phyloP scores from a whole-genome alignment of 768 basidiomycete genomes.

The Podaxis pistillaris region DNA sequence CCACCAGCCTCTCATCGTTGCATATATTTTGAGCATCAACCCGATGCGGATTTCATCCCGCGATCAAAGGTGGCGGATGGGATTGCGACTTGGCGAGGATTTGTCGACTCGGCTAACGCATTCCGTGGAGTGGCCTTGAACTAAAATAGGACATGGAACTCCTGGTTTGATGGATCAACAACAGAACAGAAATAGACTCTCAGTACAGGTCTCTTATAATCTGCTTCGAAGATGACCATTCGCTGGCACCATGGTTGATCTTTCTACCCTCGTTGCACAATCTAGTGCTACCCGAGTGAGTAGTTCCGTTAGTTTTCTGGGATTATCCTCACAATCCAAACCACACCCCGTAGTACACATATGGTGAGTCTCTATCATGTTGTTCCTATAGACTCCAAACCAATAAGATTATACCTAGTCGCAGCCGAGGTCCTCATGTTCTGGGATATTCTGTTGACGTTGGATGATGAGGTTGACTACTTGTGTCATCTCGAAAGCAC shows the following conservation, averaged over 20 bases:
- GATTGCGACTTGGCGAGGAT: not conserved
- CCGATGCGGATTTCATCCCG: too few relatives aligned
- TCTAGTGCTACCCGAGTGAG: not conserved
- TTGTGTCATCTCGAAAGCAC: too few relatives aligned
- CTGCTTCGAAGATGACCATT: not conserved
- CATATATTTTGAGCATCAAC: too few relatives aligned
- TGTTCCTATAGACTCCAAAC: not conserved
- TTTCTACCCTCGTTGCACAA: not conserved
- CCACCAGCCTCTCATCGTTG: too few relatives aligned
- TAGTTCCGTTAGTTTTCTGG: not conserved
- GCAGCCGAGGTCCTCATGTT: constrained; percentile 2
- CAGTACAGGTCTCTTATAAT: not conserved
- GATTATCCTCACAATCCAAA: not conserved
- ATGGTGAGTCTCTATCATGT: not conserved
- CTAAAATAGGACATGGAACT: not conserved
- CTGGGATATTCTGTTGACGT: constrained; percentile 7
- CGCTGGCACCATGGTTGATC: not conserved
- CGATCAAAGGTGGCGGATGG: too few relatives aligned
- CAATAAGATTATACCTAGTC: not conserved
- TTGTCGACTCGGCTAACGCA: not conserved
- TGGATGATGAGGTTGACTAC: constrained; percentile 3
- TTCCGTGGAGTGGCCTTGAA: not conserved
- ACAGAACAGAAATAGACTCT: not conserved
- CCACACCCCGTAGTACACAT: not conserved
- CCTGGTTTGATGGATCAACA: not conserved